Percentiles rank a stretch among this genome's conserved stretches.
phyloP scores from a whole-genome alignment of 495 filamentous ascomycete species.

The Glonium stellatum region DNA sequence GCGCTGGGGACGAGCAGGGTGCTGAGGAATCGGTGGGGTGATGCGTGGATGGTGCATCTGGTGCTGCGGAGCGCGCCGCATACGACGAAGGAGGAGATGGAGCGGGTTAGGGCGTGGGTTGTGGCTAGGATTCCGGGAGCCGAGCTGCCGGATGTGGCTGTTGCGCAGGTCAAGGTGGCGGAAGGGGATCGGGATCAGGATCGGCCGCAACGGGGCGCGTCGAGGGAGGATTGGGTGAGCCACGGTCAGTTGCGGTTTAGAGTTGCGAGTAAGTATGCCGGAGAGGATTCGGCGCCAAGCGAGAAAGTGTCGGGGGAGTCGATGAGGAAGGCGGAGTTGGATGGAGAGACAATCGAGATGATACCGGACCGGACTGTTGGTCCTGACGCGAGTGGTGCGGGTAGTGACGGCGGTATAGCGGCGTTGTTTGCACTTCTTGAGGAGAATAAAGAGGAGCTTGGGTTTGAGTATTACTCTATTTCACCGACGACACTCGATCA shows the following conservation, averaged over 20 bases:
- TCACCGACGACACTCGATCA: conserved; percentile 80
- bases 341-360: too few relatives aligned
- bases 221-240: background rate
- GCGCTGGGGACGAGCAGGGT: conserved; percentile 59
- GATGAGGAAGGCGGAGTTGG: too few relatives aligned
- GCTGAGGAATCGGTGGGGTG: too few relatives aligned
- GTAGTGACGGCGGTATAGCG: conserved; percentile 41
- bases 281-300: too few relatives aligned
- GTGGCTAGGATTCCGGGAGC: conserved; percentile 48
- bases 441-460: conserved; percentile 54
- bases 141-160: conserved; percentile 11
- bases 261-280: background rate
- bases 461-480: conserved; percentile 74
- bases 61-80: conserved; percentile 67
- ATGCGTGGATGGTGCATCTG: conserved; percentile 59
- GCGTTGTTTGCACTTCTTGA: conserved; percentile 66
- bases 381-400: too few relatives aligned
- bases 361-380: too few relatives aligned
- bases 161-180: too few relatives aligned
- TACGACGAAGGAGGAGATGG: conserved; percentile 58
- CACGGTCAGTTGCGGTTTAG: background rate
- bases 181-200: conserved; percentile 1
- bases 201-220: background rate
- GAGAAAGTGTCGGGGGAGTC: too few relatives aligned
- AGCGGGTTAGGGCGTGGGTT: conserved; percentile 51